A percentile compares a stretch with the other conserved stretches of the same genome.
Evolutionary conservation across 345 rosid genomes (phyloP).

Genomic region (Balakata baccata): DNA sequence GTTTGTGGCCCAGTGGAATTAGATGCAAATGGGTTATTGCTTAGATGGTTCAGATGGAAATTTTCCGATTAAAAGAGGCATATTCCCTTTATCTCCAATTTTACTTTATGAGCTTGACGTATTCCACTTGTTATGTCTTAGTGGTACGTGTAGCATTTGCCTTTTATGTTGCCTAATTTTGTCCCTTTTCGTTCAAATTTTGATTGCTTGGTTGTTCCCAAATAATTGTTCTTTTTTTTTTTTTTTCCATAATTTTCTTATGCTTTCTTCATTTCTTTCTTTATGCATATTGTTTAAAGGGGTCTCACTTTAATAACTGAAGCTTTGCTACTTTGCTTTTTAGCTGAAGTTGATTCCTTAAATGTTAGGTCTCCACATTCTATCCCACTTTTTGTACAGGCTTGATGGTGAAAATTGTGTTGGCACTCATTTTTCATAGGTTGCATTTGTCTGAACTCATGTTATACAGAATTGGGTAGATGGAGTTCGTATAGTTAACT

Average conservation of each 20-base stretch:
- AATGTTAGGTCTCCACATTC: background rate
- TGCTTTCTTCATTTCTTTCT: background rate
- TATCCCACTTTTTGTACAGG: background rate
- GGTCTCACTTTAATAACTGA: too few species aligned
- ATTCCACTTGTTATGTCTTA: background rate
- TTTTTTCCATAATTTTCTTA: background rate
- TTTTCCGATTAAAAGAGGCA: background rate
- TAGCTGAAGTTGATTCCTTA: background rate
- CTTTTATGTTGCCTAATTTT: conserved; percentile 3
- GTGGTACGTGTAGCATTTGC: background rate
- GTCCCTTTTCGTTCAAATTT: background rate
- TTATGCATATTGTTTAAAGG: background rate
- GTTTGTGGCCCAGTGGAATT: conserved; percentile 2
- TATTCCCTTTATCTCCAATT: background rate
- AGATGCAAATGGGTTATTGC: background rate
- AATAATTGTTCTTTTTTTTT: background rate
- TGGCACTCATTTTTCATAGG: background rate
- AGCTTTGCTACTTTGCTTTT: background rate
- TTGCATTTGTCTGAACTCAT: background rate
- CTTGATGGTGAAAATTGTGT: background rate
- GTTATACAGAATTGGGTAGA: too few species aligned
- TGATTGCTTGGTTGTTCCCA: background rate
- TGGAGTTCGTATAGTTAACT: background rate
- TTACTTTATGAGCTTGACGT: background rate
- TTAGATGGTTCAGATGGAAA: background rate